These are phyloP conservation scores for Furcasterigmium furcatum DNA, from an alignment of 2,329 filamentous ascomycete species.

Conservation along the genomic window DNA sequence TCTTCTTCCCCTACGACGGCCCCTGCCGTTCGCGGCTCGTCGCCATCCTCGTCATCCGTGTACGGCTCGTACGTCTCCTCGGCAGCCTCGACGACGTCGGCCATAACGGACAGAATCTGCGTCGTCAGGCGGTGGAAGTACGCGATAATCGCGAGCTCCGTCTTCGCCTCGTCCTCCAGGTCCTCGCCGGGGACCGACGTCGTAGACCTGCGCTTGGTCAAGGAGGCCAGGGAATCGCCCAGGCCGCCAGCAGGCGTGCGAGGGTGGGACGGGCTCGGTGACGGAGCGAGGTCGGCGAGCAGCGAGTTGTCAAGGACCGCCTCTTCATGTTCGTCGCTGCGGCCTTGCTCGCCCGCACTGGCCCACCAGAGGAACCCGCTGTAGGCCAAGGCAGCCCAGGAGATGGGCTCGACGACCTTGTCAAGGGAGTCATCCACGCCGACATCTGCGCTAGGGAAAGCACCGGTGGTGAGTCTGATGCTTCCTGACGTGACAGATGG, in stretches of 20 bases:
- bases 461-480: conserved; percentile 13
- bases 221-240: conserved; percentile 41
- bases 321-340: conserved; percentile 58
- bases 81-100: conserved; percentile 53
- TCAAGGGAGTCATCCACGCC: conserved; percentile 49
- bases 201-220: conserved; percentile 30
- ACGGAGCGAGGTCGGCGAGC: conserved; percentile 46
- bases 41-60: conserved; percentile 27
- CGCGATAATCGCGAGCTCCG: conserved; percentile 71
- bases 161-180: conserved; percentile 38
- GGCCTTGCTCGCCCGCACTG: conserved; percentile 70
- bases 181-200: conserved; percentile 15
- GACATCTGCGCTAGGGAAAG: conserved; percentile 14
- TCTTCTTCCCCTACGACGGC: conserved; percentile 31
- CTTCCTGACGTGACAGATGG: conserved; percentile 18
- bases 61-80: conserved; percentile 40
- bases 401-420: conserved; percentile 57
- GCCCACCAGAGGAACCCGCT: conserved; percentile 90
- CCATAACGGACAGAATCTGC: conserved; percentile 59
- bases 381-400: conserved; percentile 74
- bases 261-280: conserved; percentile 25
- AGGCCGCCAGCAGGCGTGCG: conserved; percentile 10
- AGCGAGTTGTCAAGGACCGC: conserved; percentile 51
- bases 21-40: conserved; percentile 17
- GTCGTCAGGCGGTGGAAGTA: conserved; percentile 79